Conservation (phyloP, 2,329 filamentous ascomycete species). For the Dryadomyces sulphureus region DNA sequence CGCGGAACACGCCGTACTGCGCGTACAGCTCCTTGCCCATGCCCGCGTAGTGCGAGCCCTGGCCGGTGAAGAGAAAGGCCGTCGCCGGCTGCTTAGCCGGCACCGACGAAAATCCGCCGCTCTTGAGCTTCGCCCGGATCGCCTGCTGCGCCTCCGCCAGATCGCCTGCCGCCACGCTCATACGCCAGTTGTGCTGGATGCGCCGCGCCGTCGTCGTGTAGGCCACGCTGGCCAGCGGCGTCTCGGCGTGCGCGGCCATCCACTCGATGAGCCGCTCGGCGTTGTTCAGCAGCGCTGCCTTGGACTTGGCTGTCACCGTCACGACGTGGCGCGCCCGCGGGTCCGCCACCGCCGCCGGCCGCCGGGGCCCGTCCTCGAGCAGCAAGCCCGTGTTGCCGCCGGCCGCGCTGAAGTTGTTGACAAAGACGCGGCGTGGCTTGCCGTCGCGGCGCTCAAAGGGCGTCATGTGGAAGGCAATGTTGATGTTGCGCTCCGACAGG, state of each 20-base stretch:
- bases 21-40: conserved; percentile 36
- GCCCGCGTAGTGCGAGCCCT: conserved; percentile 38
- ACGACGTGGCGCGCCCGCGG: conserved; percentile 43
- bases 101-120: conserved; percentile 26
- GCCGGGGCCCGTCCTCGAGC: conserved; percentile 42
- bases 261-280: conserved; percentile 37
- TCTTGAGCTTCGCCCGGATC: conserved; percentile 25
- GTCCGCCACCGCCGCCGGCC: conserved; percentile 22
- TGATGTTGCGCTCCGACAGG: conserved; percentile 39
- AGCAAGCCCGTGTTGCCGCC: conserved; percentile 57
- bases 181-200: conserved; percentile 43
- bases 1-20: conserved; percentile 30
- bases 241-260: conserved; percentile 35
- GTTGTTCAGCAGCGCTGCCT: conserved; percentile 42
- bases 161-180: conserved; percentile 27
- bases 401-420: conserved; percentile 60
- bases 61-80: conserved; percentile 40
- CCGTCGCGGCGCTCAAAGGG: conserved; percentile 33
- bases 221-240: conserved; percentile 40
- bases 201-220: conserved; percentile 56
- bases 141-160: conserved; percentile 26
- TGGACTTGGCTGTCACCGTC: conserved; percentile 40
- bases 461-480: conserved; percentile 39
- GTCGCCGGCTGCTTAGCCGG: conserved; percentile 29
- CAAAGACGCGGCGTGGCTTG: conserved; percentile 31